These are phyloP conservation scores for Podospora appendiculata DNA, from an alignment of 495 filamentous ascomycete genomes.

Conservation along the genomic window DNA sequence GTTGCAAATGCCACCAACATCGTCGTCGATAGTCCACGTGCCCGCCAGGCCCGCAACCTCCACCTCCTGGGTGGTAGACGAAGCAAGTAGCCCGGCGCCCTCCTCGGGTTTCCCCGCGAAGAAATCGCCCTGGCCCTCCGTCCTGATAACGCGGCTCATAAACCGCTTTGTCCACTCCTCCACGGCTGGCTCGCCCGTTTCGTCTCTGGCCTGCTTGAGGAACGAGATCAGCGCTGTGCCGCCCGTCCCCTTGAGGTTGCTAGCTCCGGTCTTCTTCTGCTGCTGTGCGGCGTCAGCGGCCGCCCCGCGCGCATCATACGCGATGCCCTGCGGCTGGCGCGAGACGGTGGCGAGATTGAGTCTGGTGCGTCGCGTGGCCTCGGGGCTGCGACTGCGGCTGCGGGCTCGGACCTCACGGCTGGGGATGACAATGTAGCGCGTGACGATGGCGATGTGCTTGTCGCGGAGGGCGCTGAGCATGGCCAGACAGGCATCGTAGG, in stretches of 20 bases:
- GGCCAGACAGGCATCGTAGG: slow-evolving; percentile 84
- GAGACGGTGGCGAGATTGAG: slow-evolving; percentile 62
- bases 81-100: slow-evolving; percentile 9
- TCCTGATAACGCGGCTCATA: slow-evolving; percentile 48
- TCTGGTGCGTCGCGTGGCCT: slow-evolving; percentile 28
- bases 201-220: slow-evolving; percentile 88
- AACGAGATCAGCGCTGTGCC: slow-evolving; percentile 91
- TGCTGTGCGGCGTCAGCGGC: slow-evolving; percentile 8
- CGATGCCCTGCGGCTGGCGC: slow-evolving; percentile 33
- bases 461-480: slow-evolving; percentile 88
- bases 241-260: slow-evolving; percentile 77
- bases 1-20: slow-evolving; percentile 52
- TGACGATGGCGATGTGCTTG: slow-evolving; percentile 94
- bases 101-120: slow-evolving; percentile 54
- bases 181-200: slow-evolving; percentile 88
- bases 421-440: slow-evolving; percentile 85
- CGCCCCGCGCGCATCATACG: slow-evolving; percentile 17
- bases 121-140: slow-evolving; percentile 41
- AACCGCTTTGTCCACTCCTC: slow-evolving; percentile 73
- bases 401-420: slow-evolving; percentile 41
- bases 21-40: slow-evolving; percentile 76
- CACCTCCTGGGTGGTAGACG: slow-evolving; percentile 48
- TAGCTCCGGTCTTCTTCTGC: slow-evolving; percentile 28
- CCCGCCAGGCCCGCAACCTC: slow-evolving; percentile 75
- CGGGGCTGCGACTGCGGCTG: slow-evolving; percentile 37